phyloP scores from a whole-genome alignment of 176 grass and related monocot species.

The Carex pumila region DNA sequence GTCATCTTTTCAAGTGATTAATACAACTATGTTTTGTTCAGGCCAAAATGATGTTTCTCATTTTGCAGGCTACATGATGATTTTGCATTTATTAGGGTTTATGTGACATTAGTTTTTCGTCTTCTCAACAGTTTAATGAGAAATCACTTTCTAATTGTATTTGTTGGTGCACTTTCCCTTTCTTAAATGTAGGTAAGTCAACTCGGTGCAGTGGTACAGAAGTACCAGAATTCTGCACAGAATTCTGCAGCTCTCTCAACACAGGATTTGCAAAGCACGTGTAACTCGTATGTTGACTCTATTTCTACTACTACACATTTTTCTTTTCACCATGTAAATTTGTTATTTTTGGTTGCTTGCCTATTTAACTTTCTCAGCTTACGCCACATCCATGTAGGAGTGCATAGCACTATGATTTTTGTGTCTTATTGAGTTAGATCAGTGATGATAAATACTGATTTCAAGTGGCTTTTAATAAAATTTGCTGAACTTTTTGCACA shows the following conservation, averaged over 20 bases:
- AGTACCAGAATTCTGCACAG: conserved; percentile 70
- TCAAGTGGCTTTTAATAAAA: neutral
- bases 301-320: conserved; percentile 18
- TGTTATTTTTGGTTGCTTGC: neutral
- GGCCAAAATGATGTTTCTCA: neutral
- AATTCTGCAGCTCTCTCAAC: conserved; percentile 50
- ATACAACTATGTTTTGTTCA: neutral
- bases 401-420: neutral
- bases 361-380: neutral
- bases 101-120: neutral
- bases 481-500: neutral
- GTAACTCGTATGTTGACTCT: conserved; percentile 74
- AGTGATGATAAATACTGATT: neutral
- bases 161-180: neutral
- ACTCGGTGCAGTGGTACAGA: conserved; percentile 75
- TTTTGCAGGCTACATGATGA: neutral
- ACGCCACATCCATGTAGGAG: neutral
- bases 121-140: neutral
- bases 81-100: neutral
- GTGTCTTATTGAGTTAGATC: neutral
- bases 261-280: conserved; percentile 90
- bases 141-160: conserved; percentile 11
- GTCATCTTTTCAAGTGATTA: conserved; percentile 1
- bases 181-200: conserved; percentile 66
- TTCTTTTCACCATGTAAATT: conserved; percentile 3